A percentile compares a stretch with the other conserved stretches of the same genome.
phyloP scores from a whole-genome alignment of 257 asterid genomes.

The Gardenia jasminoides region DNA sequence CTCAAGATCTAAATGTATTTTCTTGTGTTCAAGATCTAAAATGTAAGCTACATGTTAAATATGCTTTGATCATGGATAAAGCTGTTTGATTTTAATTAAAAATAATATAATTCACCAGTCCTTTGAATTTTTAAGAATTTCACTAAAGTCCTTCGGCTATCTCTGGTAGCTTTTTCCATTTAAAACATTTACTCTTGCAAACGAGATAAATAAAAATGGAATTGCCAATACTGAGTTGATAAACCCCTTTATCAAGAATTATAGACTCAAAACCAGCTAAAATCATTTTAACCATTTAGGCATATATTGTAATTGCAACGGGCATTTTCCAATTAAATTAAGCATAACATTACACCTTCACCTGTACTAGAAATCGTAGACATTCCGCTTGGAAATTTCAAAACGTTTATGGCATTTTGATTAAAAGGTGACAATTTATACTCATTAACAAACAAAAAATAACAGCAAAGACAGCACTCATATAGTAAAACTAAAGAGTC shows the following conservation, averaged over 20 bases:
- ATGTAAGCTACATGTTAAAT: background rate
- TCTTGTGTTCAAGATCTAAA: too few species aligned
- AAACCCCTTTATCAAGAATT: background rate
- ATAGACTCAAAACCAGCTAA: background rate
- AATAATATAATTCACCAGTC: background rate
- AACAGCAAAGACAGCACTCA: background rate
- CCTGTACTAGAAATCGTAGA: background rate
- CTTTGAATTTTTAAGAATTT: background rate
- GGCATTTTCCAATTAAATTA: background rate
- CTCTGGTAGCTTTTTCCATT: background rate
- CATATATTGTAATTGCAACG: background rate
- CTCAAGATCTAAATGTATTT: too few species aligned
- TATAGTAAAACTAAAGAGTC: background rate
- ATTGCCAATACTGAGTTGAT: background rate
- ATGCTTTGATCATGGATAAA: background rate
- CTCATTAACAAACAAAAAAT: background rate
- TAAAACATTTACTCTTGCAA: background rate
- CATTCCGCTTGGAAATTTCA: background rate
- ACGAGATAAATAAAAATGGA: background rate
- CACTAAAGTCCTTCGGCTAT: background rate
- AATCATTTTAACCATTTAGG: background rate
- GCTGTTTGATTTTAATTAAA: background rate
- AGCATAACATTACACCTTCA: background rate
- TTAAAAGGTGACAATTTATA: background rate
- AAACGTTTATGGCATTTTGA: background rate